phyloP scores from a whole-genome alignment of 108 stramenopile species.

The Fragilariopsis cylindrus region DNA sequence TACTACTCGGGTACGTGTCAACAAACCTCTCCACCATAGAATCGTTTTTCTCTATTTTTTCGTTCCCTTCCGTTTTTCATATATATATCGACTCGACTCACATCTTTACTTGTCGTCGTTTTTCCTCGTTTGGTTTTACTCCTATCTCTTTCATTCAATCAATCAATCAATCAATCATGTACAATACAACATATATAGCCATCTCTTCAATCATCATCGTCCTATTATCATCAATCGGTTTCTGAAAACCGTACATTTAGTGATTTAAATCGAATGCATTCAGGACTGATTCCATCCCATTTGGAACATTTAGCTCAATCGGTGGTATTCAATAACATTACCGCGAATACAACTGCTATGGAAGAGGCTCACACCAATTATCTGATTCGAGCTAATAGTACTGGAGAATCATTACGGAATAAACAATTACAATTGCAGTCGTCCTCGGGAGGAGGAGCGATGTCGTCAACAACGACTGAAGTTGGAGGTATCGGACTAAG shows the following conservation, averaged over 20 bases:
- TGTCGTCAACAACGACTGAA: no score
- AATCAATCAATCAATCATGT: no score
- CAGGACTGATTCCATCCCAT: slow-evolving; percentile 34
- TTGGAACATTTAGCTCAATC: slow-evolving; percentile 39
- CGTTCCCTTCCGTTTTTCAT: neutral
- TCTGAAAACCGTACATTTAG: slow-evolving; percentile 50
- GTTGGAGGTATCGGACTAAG: no score
- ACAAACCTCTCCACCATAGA: neutral
- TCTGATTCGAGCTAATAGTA: slow-evolving; percentile 20
- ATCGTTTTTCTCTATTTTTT: neutral
- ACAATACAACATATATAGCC: neutral
- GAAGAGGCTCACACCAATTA: slow-evolving; percentile 29
- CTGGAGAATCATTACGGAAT: slow-evolving; percentile 1
- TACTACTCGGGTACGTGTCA: slow-evolving; percentile 37
- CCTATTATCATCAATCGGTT: neutral
- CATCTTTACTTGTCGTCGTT: neutral
- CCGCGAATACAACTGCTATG: slow-evolving; percentile 19
- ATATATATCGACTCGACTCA: neutral
- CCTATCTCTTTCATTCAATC: slow-evolving; percentile 12
- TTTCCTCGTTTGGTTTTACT: neutral
- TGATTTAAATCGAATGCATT: slow-evolving; percentile 57
- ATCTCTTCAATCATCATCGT: neutral
- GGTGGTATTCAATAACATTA: slow-evolving; percentile 13
- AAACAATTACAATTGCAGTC: neutral
- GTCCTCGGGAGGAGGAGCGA: no score